phyloP scores from a whole-genome alignment of 352 stramenopile genomes.

The Globisporangium megalacanthum region DNA sequence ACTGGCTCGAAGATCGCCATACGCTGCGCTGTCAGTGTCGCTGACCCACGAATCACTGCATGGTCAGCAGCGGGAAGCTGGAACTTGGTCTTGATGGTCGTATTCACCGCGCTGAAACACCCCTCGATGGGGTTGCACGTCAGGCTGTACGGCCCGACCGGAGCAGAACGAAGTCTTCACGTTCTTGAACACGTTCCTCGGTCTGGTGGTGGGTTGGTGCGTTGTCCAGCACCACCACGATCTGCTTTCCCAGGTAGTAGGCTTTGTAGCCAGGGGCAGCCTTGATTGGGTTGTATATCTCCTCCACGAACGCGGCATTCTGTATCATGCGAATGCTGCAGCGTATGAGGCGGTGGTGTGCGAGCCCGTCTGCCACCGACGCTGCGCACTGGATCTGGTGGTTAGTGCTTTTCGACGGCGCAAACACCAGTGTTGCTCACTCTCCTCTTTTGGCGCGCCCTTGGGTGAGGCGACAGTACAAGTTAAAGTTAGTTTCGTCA shows the following conservation, averaged over 20 bases:
- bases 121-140: slow-evolving; percentile 17
- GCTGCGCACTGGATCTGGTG: slow-evolving; percentile 17
- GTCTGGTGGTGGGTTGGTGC: slow-evolving; percentile 15
- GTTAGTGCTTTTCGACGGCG: slow-evolving; percentile 14
- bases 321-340: slow-evolving; percentile 20
- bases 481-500: slow-evolving; percentile 20
- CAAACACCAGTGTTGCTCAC: slow-evolving; percentile 3
- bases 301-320: slow-evolving; percentile 12
- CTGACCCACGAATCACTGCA: too few species aligned
- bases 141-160: slow-evolving; percentile 5
- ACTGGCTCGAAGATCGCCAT: too few species aligned
- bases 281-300: slow-evolving; percentile 4
- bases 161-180: slow-evolving; percentile 6
- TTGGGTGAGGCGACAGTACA: slow-evolving; percentile 14
- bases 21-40: too few species aligned
- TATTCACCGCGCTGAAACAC: slow-evolving; percentile 10
- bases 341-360: slow-evolving; percentile 3
- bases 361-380: not conserved
- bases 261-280: slow-evolving; percentile 8
- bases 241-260: slow-evolving; percentile 14
- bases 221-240: slow-evolving; percentile 22
- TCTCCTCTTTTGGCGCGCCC: slow-evolving; percentile 9
- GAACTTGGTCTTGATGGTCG: too few species aligned
- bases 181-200: slow-evolving; percentile 1
- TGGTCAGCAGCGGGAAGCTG: too few species aligned